Percentiles rank a stretch among this genome's conserved stretches.
These are phyloP conservation scores for Fusarium neocosmosporiellum DNA, from an alignment of 2,329 filamentous ascomycete species.

Conservation along the genomic window DNA sequence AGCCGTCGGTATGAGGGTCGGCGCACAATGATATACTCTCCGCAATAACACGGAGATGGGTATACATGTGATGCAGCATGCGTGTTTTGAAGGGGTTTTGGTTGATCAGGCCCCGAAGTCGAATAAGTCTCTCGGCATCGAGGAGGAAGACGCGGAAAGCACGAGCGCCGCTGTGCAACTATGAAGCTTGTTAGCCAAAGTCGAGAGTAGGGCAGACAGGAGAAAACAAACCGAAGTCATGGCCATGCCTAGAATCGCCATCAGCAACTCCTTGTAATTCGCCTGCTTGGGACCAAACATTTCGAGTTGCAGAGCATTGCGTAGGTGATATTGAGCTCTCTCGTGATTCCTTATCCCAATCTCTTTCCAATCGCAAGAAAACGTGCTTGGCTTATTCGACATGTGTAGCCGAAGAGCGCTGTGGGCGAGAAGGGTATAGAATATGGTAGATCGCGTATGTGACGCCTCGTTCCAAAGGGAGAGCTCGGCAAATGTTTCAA, in stretches of 20 bases:
- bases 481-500: slow-evolving; percentile 55
- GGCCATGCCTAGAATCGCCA: slow-evolving; percentile 52
- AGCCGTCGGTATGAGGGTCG: neutral
- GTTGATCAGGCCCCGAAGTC: slow-evolving; percentile 48
- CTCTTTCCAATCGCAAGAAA: slow-evolving; percentile 41
- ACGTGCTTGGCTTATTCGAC: slow-evolving; percentile 7
- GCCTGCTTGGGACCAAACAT: slow-evolving; percentile 47
- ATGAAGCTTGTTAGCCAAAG: neutral
- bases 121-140: slow-evolving; percentile 57
- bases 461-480: slow-evolving; percentile 53
- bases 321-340: slow-evolving; percentile 46
- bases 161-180: slow-evolving; percentile 33
- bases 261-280: slow-evolving; percentile 58
- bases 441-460: slow-evolving; percentile 51
- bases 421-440: slow-evolving; percentile 54
- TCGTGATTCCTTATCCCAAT: slow-evolving; percentile 45
- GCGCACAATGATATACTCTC: slow-evolving; percentile 51
- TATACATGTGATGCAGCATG: slow-evolving; percentile 60
- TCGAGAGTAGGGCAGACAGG: fast-evolving
- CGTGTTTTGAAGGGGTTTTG: slow-evolving; percentile 55
- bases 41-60: slow-evolving; percentile 57
- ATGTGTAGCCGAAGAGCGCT: slow-evolving; percentile 55
- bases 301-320: slow-evolving; percentile 49
- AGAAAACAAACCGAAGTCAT: slow-evolving; percentile 34
- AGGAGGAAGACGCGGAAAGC: slow-evolving; percentile 46